Evolutionary conservation across 768 basidiomycete genomes (phyloP), one percentile per base, ranked within the genome.

Genomic region (Tricholomella constricta): DNA sequence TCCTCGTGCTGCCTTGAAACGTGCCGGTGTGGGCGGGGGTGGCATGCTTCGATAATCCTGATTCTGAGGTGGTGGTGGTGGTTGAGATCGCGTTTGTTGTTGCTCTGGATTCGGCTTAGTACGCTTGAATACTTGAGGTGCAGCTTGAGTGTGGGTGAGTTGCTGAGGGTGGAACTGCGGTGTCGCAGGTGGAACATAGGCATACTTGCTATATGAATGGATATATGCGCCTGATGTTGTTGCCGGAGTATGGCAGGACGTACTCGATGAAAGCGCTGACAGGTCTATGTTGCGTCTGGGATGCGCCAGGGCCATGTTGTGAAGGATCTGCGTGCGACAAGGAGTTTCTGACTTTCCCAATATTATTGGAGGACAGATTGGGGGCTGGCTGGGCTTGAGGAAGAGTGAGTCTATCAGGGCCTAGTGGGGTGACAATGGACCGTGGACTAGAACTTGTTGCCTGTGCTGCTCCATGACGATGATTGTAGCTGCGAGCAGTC

Each of bases 391-490:
- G 86, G 37, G 79, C 77, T 11, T 75, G 81, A 15, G 84, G 85
- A 19, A 90, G 73, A 2, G 89, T 91, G 31, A 91, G 74, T 65
- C 90, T 72, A 58, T 80, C 71, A 22, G 87, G 87, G 17, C 77
- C 85, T 10, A 81, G 52, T 15, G 86, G 84, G 1, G 81, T 82
- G 3, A 67, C 59, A 17, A 75, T 69, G 29, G 84, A 82, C 51
- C 78, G 80, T 27, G 88, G 85, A 61, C 88, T 90, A 1, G 88
- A 88, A 42, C 56, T 68, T 53, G 60, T 65, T 11, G 68, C n/a
- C n/a, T n/a, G n/a, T n/a, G n/a, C n/a, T n/a, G n/a, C 55, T 34
- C 51, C 56, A 38, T 55, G 65, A 56, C 52, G 59, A 20, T 54
- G 48, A 29, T 62, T 50, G 41, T 59, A 64, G 27, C 66, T 68